Base-by-base conservation (phyloP, 2,329 filamentous ascomycete genomes). In the Bipolaris zeicola region DNA sequence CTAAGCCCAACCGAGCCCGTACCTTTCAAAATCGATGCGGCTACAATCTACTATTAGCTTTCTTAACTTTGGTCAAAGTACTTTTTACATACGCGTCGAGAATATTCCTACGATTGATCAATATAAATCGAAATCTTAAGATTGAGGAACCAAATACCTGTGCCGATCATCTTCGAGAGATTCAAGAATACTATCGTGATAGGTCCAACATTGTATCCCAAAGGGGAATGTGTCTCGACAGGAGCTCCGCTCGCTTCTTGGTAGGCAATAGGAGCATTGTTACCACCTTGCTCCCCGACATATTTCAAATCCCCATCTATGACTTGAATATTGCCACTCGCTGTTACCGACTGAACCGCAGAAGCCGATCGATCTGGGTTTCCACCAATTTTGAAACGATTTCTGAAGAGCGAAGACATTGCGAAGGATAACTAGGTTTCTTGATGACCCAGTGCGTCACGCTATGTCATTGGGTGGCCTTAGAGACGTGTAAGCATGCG, bases 141-240 rank as follows among this genome's bases (percentile, higher is more conserved):
- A 14, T 8, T 28, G 7, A 28, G 41, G 2, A 24, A 28, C 6
- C n/a, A 71, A 2, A 71, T 65, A 46, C 69, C 69, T 4, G 70
- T 72, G 31, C 69, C 70, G 1, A 73, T 59, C 70, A 73, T 73
- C 49, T 73, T 62, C 64, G n/a, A 72, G 62, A 41, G 13, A 13
- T 73, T 73, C 45, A 72, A 55, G 24, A 71, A 72, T 4, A 73
- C 43, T 18, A 73, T 68, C 7, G 68, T 67, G 34, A 61, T 60
- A 61, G 63, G 71, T 13, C 67, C 66, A 26, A 73, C 69, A 47
- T 72, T 68, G 48, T 72, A 73, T 10, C 69, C 69, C 47, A 73
- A 46, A 13, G 70, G 70, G 44, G 66, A 68, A 26, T 69, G 50
- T n/a, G 65, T 61, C 45, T 73, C 70, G 3, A 73, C 65, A 1